Evolutionary conservation across 768 basidiomycete species (phyloP).

Genomic region (Nidularia pulvinata): DNA sequence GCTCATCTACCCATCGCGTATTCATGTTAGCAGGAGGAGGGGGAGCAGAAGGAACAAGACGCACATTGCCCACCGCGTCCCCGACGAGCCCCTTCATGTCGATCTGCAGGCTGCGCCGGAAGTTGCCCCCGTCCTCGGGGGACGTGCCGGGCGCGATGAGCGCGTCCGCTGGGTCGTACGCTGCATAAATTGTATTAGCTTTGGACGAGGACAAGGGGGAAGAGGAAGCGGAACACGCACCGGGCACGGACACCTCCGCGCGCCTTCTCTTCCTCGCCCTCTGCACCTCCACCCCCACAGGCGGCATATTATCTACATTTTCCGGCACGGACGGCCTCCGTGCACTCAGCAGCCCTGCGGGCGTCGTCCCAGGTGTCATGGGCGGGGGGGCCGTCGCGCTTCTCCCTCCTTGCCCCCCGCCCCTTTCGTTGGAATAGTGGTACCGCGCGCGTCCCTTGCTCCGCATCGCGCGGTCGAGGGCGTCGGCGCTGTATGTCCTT

Average conservation of each 20-base stretch:
- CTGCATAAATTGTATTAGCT: too few species aligned
- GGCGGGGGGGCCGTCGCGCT: background rate
- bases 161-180: too few species aligned
- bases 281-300: background rate
- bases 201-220: too few species aligned
- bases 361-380: background rate
- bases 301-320: too few species aligned
- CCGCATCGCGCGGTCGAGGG: too few species aligned
- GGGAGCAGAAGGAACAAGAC: slow-evolving; percentile 20
- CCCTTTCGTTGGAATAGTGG: too few species aligned
- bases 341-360: background rate
- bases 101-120: slow-evolving; percentile 63
- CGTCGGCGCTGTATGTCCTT: too few species aligned
- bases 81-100: slow-evolving; percentile 81
- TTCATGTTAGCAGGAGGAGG: slow-evolving; percentile 4
- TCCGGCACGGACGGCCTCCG: background rate
- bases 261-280: background rate
- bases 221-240: too few species aligned
- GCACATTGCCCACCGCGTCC: slow-evolving; percentile 81
- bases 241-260: background rate
- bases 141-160: slow-evolving; percentile 10
- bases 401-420: too few species aligned
- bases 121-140: slow-evolving; percentile 59
- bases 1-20: slow-evolving; percentile 63
- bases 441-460: too few species aligned